Base-by-base conservation (phyloP, 495 filamentous ascomycete species). In the Cladorrhinum samala region DNA sequence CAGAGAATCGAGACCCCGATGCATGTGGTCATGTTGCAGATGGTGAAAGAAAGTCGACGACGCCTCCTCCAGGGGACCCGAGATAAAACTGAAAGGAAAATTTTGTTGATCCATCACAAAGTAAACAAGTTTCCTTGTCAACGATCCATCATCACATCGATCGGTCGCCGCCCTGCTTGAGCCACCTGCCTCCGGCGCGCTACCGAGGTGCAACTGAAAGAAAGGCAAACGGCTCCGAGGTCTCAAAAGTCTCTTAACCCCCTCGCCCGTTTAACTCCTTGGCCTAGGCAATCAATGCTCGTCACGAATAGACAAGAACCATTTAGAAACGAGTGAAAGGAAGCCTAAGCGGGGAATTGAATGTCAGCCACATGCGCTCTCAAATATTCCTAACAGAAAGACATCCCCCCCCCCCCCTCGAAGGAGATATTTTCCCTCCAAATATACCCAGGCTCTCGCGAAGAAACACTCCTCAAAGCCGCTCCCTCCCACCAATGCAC, bases 261-360 rank as follows among this genome's bases (percentile, higher is more conserved):
- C 6, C 27, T 33, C 11, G 27, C 27, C 27, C n/a, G n/a, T n/a
- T n/a, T n/a, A n/a, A n/a, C n/a, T n/a, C n/a, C n/a, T n/a, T n/a
- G n/a, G n/a, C n/a, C n/a, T n/a, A n/a, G n/a, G 11, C 27, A 5
- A 33, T 33, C 27, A 33, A 33, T 33, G 27, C 27, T 11, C 27
- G 11, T 11, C 6, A 33, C 6, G 6, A 6, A 11, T 11, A 33
- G 27, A 5, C 5, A 33, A 33, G 27, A 33, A 33, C 27, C 14
- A 43, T 47, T 61, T 68, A 86, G 57, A 86, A 87, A 9, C 83
- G 72, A 41, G 77, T 77, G 57, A 77, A 87, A 41, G 83, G 82
- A 54, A 87, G 61, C 83, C 83, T 85, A n/a, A n/a, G n/a, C n/a
- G n/a, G n/a, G n/a, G n/a, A n/a, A n/a, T 46, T 7, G 5, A 2